These are phyloP conservation scores for Syzygium aromaticum DNA, from an alignment of 345 rosid genomes.

Conservation along the genomic window DNA sequence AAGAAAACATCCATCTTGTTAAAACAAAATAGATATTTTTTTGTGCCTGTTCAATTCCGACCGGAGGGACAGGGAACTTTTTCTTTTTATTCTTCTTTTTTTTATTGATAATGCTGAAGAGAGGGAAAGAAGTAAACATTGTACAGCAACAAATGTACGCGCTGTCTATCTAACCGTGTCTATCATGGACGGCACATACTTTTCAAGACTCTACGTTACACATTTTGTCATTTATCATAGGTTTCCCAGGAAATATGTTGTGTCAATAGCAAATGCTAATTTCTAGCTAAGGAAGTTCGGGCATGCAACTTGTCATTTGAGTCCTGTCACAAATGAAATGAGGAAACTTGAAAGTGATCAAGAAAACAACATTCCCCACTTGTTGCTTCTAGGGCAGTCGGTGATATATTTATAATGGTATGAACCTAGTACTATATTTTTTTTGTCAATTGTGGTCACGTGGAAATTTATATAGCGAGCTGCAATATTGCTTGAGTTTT, in stretches of 20 bases:
- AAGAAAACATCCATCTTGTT: too few relatives aligned
- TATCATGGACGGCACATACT: not conserved
- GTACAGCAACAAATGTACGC: too few relatives aligned
- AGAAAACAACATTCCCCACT: not conserved
- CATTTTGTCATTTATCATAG: not conserved
- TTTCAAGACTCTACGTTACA: too few relatives aligned
- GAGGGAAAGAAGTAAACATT: too few relatives aligned
- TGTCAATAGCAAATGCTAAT: not conserved
- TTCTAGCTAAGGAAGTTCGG: not conserved
- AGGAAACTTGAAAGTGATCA: not conserved
- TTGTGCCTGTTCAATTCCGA: too few relatives aligned
- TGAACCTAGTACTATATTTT: not conserved
- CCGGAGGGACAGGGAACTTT: not conserved
- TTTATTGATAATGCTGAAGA: too few relatives aligned
- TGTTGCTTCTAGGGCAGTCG: too few relatives aligned
- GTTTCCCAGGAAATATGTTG: not conserved
- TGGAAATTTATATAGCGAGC: not conserved
- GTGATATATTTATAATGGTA: too few relatives aligned
- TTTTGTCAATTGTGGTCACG: not conserved
- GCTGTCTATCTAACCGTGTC: not conserved
- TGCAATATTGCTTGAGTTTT: not conserved
- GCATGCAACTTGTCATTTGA: not conserved
- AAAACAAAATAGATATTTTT: too few relatives aligned
- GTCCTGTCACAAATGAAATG: not conserved
- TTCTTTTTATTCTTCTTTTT: too few relatives aligned